A percentile compares a stretch with the other conserved stretches of the same genome.
Evolutionary conservation across 1,284 basidiomycete species (phyloP).

Genomic region (Tylopilus orsonianus): DNA sequence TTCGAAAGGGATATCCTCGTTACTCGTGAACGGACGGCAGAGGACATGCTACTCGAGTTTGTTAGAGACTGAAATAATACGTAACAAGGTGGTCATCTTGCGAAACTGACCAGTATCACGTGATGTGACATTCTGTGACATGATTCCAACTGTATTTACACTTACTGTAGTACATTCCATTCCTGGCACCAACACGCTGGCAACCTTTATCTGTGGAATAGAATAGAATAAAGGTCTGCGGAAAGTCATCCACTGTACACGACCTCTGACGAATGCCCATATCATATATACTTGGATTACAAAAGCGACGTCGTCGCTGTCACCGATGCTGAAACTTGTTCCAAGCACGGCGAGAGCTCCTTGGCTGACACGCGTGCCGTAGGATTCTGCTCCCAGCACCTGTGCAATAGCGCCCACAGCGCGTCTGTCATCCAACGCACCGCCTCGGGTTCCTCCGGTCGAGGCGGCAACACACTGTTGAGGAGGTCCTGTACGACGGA

Average conservation of each 20-base stretch:
- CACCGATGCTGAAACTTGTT: conserved; percentile 6
- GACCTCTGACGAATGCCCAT: neutral
- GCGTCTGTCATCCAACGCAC: conserved; percentile 43
- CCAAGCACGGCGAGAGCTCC: conserved; percentile 18
- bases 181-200: no score
- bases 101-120: no score
- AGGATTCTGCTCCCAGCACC: conserved; percentile 44
- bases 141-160: no score
- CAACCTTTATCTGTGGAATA: no score
- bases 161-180: no score
- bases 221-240: no score
- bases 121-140: no score
- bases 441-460: conserved; percentile 36
- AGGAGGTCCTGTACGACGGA: conserved; percentile 47
- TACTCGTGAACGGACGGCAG: conserved; percentile 27
- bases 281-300: neutral
- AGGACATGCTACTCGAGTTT: conserved; percentile 37
- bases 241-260: no score
- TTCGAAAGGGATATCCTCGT: conserved; percentile 58
- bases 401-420: conserved; percentile 44
- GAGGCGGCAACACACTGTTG: conserved; percentile 37
- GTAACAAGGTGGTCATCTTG: no score
- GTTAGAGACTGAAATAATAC: no score
- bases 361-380: conserved; percentile 19
- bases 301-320: neutral